Evolutionary conservation across 306 rosid genomes (phyloP).

Genomic region (Lotus japonicus): DNA sequence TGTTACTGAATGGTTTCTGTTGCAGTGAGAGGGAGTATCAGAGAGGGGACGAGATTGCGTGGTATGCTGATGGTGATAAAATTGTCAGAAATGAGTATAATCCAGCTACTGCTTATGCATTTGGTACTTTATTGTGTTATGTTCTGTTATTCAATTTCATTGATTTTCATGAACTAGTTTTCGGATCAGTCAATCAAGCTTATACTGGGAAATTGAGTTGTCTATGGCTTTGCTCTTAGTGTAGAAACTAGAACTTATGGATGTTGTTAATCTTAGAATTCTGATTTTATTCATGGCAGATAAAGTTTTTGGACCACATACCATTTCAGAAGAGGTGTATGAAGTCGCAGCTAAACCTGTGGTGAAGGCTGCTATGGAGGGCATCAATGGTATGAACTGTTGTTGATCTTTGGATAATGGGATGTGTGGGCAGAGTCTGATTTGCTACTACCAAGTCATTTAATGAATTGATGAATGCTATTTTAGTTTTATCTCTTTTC

Average conservation of each 20-base stretch:
- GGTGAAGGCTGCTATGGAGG: constrained; percentile 98
- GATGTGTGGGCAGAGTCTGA: not conserved
- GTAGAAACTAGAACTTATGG: constrained; percentile 11
- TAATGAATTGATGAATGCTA: not conserved
- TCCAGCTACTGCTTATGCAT: constrained; percentile 91
- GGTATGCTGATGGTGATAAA: constrained; percentile 96
- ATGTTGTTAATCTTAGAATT: constrained; percentile 26
- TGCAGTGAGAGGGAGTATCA: constrained; percentile 97
- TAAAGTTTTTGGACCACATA: constrained; percentile 89
- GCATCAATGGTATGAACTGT: constrained; percentile 68
- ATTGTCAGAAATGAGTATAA: constrained; percentile 86
- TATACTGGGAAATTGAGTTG: constrained; percentile 5
- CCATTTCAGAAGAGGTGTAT: constrained; percentile 76
- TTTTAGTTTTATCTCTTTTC: not conserved
- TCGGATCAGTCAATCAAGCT: not conserved
- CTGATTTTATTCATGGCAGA: constrained; percentile 50
- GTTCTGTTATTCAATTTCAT: not conserved
- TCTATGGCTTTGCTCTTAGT: constrained; percentile 1
- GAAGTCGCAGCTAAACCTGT: constrained; percentile 98
- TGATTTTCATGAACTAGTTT: not conserved
- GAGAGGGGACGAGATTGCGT: constrained; percentile 88
- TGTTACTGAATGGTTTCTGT: constrained; percentile 28
- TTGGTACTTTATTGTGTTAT: constrained; percentile 65
- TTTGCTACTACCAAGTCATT: not conserved
- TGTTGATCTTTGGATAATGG: constrained; percentile 6